Evolutionary conservation across 2,329 filamentous ascomycete species (phyloP), one percentile per base, ranked within the genome.

Genomic region (Pleomassaria siparia): DNA sequence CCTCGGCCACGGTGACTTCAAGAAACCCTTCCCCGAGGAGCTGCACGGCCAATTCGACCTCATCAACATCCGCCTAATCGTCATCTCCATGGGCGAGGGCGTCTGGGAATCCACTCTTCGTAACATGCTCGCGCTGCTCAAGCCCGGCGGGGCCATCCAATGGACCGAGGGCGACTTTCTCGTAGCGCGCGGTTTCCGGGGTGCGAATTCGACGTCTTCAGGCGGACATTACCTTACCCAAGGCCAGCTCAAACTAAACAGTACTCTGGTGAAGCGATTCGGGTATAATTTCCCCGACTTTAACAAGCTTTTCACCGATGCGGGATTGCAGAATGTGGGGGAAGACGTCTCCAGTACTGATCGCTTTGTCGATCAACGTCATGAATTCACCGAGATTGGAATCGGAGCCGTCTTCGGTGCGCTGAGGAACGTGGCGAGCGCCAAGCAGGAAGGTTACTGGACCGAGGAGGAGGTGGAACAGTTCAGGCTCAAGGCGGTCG

Each of bases 121-220:
- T 2, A 65, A 68, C 33, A 40, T 67, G 0, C 40, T 62, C 12
- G 50, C 52, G 3, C 43, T 68, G 18, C 51, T 68, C 12, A 68
- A 68, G 36, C 64, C 63, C 0, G 60, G 60, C 7, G 64, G 63
- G 4, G 56, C 52, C 2, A 54, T 68, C 13, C 44, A 50, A 24
- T 66, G 63, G 63, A 63, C 59, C n/a, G 65, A 68, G 39, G 58
- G 62, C 30, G 50, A 66, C 43, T 64, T 66, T 47, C 47, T 60
- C 16, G 46, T 53, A 5, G 51, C 58, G 2, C 36, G 62, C 0
- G 63, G 56, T 1, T 64, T 61, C 45, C 56, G 61, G 0, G 61
- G 62, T 0, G 21, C 33, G 0, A 22, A 15, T 20, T 4, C 33
- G 1, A 15, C 9, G 1, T 54, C 57, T 3, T 53, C 61, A 2